phyloP scores from a whole-genome alignment of 129 eudicot species.

The Arctium lappa region DNA sequence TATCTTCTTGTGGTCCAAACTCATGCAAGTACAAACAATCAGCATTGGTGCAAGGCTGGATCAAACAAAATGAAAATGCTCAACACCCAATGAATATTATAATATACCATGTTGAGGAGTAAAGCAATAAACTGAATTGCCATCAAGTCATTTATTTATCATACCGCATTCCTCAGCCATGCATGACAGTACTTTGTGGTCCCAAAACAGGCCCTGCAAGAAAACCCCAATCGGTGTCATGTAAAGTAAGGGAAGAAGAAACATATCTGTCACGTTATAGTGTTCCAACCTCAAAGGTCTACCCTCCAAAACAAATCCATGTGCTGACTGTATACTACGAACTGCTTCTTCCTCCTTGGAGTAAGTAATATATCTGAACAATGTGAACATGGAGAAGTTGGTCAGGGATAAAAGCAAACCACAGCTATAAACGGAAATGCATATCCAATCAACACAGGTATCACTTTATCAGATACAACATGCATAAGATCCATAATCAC shows the following conservation, averaged over 20 bases:
- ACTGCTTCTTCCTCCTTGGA: constrained; percentile 60
- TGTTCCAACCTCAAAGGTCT: constrained; percentile 51
- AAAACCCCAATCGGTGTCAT: not conserved
- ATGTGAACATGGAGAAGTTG: not conserved
- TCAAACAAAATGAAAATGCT: not conserved
- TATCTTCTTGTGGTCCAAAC: constrained; percentile 63
- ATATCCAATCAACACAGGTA: constrained; percentile 1
- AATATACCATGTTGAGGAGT: not conserved
- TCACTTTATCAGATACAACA: not conserved
- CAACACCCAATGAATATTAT: constrained; percentile 2
- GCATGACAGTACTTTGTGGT: constrained; percentile 70
- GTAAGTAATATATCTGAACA: constrained; percentile 53
- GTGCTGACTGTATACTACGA: constrained; percentile 57
- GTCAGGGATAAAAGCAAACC: constrained; percentile 13
- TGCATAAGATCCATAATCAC: not conserved
- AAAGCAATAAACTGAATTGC: constrained; percentile 11
- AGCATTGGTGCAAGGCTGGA: constrained; percentile 59
- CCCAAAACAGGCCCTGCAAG: constrained; percentile 63
- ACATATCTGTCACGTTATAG: not conserved
- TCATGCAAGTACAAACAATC: constrained; percentile 65
- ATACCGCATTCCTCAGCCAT: constrained; percentile 56
- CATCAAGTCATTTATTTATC: not conserved
- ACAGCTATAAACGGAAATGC: not conserved
- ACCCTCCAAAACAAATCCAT: constrained; percentile 55
- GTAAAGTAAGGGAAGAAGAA: not conserved